Conservation (phyloP, 352 stramenopile species). For the Phytopythium delawarense region DNA sequence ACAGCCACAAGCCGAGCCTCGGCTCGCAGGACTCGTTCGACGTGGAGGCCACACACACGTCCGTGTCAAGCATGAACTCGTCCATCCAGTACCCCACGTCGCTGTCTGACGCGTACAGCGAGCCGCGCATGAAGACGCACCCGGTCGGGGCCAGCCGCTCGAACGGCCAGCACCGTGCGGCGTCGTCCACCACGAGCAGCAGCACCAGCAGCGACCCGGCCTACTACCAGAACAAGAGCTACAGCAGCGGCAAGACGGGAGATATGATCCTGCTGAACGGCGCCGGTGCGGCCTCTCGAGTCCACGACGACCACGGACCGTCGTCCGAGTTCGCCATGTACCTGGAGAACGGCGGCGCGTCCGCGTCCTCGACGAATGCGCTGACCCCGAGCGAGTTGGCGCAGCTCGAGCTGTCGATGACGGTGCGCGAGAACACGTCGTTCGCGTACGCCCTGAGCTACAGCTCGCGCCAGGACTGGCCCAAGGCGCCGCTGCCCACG, state of each 20-base stretch:
- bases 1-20: conserved; percentile 38
- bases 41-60: conserved; percentile 28
- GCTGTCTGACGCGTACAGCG: conserved; percentile 54
- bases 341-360: conserved; percentile 20
- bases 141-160: conserved; percentile 15
- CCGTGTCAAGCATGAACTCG: conserved; percentile 19
- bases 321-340: conserved; percentile 45
- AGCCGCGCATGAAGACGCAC: conserved; percentile 46
- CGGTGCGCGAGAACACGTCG: conserved; percentile 65
- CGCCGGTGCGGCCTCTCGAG: conserved; percentile 13
- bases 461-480: conserved; percentile 77
- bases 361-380: conserved; percentile 19
- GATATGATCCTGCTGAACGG: conserved; percentile 56
- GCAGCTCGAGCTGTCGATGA: conserved; percentile 54
- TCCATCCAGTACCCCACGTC: conserved; percentile 21
- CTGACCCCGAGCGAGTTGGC: conserved; percentile 52
- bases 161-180: conserved; percentile 5
- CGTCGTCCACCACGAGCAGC: conserved; percentile 19
- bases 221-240: conserved; percentile 4
- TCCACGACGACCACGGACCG: conserved; percentile 20
- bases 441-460: conserved; percentile 84
- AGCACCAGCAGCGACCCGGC: conserved; percentile 5
- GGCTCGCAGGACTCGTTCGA: conserved; percentile 54
- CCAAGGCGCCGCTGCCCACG: conserved; percentile 64
- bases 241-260: conserved; percentile 15